Evolutionary conservation across 805 yeast genomes (phyloP).

Genomic region (Kuraishia capsulata): DNA sequence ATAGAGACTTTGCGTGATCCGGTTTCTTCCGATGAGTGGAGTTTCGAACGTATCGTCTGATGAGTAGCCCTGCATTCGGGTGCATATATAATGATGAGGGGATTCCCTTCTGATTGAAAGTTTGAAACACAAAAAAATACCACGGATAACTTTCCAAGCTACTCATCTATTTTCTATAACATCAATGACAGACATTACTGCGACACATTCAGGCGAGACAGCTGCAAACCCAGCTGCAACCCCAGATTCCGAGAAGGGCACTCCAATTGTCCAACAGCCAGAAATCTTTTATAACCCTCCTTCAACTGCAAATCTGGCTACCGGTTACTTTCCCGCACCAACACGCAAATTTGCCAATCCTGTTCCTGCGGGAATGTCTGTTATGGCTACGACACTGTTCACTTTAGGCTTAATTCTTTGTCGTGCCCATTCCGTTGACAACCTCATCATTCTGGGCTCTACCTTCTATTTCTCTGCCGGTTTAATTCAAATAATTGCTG

Average conservation of each 20-base stretch:
- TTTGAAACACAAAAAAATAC: no score
- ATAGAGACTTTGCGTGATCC: no score
- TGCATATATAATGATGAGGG: no score
- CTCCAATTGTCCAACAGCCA: background rate
- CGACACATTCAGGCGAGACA: background rate
- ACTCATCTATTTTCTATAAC: no score
- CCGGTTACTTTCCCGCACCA: conserved; percentile 35
- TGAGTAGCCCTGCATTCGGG: no score
- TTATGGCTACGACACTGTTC: conserved; percentile 37
- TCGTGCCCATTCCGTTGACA: conserved; percentile 32
- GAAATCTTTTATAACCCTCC: background rate
- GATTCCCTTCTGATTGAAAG: no score
- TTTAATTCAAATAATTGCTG: conserved; percentile 35
- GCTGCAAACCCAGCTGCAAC: conserved; percentile 5
- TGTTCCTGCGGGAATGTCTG: conserved; percentile 38
- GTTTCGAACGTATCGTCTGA: no score
- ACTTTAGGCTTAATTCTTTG: conserved; percentile 33
- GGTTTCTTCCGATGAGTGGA: no score
- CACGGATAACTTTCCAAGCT: no score
- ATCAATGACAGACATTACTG: background rate
- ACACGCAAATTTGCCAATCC: conserved; percentile 39
- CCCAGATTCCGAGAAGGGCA: conserved; percentile 13
- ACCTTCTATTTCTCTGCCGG: conserved; percentile 40
- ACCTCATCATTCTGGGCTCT: conserved; percentile 33
- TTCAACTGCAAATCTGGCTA: conserved; percentile 25